These are phyloP conservation scores for Arthrobotrys sphaeroides DNA, from an alignment of 2,329 filamentous ascomycete species.

Conservation along the genomic window DNA sequence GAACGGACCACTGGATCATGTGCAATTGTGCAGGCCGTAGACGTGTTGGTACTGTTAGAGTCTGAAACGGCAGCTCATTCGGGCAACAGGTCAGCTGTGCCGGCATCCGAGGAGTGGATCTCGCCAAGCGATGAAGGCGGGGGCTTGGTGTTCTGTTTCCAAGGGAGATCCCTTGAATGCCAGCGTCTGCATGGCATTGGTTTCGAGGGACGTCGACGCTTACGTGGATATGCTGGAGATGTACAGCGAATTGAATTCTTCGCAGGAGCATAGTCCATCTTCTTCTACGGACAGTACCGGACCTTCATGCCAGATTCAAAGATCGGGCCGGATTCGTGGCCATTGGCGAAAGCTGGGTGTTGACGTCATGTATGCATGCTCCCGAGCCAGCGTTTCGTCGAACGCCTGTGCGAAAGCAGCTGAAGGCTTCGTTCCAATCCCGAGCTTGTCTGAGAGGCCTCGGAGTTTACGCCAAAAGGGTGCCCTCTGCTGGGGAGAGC, in stretches of 20 bases:
- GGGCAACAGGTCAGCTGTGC: slow-evolving; percentile 1
- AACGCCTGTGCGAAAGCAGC: slow-evolving; percentile 27
- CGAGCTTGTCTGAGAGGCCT: background rate
- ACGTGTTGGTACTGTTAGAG: background rate
- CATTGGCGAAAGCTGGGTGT: slow-evolving; percentile 3
- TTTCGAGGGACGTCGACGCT: background rate
- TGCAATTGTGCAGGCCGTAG: background rate
- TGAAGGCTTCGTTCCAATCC: too few species aligned
- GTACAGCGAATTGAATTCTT: too few species aligned
- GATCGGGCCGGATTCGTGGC: background rate
- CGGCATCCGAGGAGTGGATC: background rate
- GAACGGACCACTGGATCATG: background rate
- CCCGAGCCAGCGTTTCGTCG: slow-evolving; percentile 11
- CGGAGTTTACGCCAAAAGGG: slow-evolving; percentile 23
- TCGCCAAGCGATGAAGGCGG: background rate
- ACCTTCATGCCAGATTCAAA: too few species aligned
- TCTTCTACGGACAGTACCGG: too few species aligned
- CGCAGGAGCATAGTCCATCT: too few species aligned
- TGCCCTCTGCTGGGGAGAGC: background rate
- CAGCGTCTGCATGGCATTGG: background rate
- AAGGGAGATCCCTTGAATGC: background rate
- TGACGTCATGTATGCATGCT: slow-evolving; percentile 38
- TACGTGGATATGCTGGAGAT: background rate
- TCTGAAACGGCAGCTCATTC: background rate
- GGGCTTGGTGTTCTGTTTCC: background rate